Conservation (phyloP, 495 filamentous ascomycete species). For the Penicillium crystallinum region DNA sequence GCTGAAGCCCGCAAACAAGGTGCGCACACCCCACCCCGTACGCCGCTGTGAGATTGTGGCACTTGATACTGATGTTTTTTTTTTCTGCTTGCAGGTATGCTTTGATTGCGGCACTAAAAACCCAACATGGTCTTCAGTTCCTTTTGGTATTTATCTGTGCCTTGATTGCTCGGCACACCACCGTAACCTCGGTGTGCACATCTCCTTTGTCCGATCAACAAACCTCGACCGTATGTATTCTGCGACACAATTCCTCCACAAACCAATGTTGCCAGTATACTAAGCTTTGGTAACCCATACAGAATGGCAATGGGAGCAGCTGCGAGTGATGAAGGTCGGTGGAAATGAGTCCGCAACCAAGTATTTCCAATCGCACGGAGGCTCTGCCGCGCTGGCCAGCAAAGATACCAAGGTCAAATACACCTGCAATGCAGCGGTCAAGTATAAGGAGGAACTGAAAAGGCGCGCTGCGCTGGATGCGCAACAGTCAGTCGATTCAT, state of each 20-base stretch:
- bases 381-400: conserved; percentile 85
- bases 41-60: conserved; percentile 5
- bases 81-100: conserved; percentile 60
- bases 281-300: conserved; percentile 17
- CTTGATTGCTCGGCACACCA: conserved; percentile 94
- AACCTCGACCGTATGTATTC: conserved; percentile 89
- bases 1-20: conserved; percentile 89
- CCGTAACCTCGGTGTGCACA: conserved; percentile 86
- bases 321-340: conserved; percentile 96
- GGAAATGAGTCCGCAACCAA: conserved; percentile 98
- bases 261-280: not conserved
- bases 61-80: conserved; percentile 20
- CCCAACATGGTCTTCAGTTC: conserved; percentile 96
- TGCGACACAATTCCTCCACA: not conserved
- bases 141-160: conserved; percentile 95
- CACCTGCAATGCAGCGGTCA: conserved; percentile 79
- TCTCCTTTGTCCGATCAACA: conserved; percentile 97
- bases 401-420: conserved; percentile 97
- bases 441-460: conserved; percentile 95
- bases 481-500: conserved; percentile 54
- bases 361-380: conserved; percentile 94
- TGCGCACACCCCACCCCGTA: conserved; percentile 38
- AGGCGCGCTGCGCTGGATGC: conserved; percentile 74
- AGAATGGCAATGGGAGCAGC: conserved; percentile 99
- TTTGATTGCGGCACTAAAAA: conserved; percentile 97